Conservation (phyloP, 345 rosid genomes). For the Eucalyptus fibrosa region DNA sequence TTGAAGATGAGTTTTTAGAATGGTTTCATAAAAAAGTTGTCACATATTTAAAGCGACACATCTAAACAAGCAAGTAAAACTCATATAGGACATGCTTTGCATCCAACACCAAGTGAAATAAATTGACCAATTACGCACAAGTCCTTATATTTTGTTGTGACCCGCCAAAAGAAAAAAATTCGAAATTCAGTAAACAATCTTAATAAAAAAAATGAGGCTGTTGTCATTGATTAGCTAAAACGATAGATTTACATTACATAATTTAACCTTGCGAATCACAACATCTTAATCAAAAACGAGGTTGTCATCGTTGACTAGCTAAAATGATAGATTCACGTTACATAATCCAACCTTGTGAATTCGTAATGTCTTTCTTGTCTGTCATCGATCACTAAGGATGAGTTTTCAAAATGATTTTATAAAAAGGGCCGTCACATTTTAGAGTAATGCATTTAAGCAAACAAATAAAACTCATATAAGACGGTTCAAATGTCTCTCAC, state of each 20-base stretch:
- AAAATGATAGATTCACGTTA: too few species aligned
- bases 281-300: too few species aligned
- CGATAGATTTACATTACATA: accelerated
- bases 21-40: accelerated
- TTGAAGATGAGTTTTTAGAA: not conserved
- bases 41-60: not conserved
- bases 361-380: not conserved
- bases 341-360: not conserved
- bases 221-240: too few species aligned
- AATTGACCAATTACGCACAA: too few species aligned
- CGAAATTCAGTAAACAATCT: too few species aligned
- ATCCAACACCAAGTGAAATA: too few species aligned
- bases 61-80: not conserved
- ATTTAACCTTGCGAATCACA: accelerated
- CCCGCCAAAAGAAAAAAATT: too few species aligned
- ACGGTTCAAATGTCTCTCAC: not conserved
- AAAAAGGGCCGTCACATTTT: too few species aligned
- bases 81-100: too few species aligned
- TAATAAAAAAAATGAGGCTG: accelerated
- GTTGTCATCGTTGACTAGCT: accelerated
- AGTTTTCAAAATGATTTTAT: too few species aligned
- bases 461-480: not conserved
- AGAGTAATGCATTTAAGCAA: too few species aligned
- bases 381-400: accelerated
- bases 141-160: too few species aligned